Evolutionary conservation across 2,329 filamentous ascomycete genomes (phyloP).

Genomic region (Aspergillus fijiensis): DNA sequence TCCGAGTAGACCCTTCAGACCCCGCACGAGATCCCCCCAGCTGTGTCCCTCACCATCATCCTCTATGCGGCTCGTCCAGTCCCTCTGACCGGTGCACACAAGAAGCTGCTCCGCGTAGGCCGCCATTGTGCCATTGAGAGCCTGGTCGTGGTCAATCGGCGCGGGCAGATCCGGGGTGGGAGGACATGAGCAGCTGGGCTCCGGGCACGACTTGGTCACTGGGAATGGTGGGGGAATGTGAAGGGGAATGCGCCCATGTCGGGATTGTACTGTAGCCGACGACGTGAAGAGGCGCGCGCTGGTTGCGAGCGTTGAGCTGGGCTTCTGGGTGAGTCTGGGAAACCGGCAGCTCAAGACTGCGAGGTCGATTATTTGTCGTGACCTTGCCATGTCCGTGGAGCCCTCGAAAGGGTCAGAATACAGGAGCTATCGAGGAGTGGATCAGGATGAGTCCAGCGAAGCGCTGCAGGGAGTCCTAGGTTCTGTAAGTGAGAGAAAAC

Average conservation of each 20-base stretch:
- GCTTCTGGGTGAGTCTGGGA: background rate
- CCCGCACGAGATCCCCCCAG: slow-evolving; percentile 55
- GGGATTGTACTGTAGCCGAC: slow-evolving; percentile 19
- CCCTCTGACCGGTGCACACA: slow-evolving; percentile 73
- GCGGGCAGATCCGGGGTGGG: slow-evolving; percentile 67
- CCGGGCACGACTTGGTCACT: slow-evolving; percentile 62
- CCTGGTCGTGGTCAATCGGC: slow-evolving; percentile 69
- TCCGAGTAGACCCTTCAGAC: slow-evolving; percentile 67
- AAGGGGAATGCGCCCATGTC: slow-evolving; percentile 28
- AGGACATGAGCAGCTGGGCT: slow-evolving; percentile 74
- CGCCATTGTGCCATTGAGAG: slow-evolving; percentile 74
- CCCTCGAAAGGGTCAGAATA: too few species aligned
- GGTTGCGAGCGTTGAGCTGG: slow-evolving; percentile 1
- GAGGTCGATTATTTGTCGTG: background rate
- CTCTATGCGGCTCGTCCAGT: slow-evolving; percentile 84
- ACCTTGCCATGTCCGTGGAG: background rate
- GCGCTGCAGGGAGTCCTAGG: background rate
- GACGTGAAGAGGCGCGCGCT: slow-evolving; percentile 24
- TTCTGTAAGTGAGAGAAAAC: background rate
- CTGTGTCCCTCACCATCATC: slow-evolving; percentile 62
- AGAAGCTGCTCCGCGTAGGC: slow-evolving; percentile 79
- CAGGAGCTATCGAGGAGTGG: background rate
- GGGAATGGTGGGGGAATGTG: slow-evolving; percentile 47
- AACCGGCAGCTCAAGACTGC: background rate
- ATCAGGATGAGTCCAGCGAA: background rate